Evolutionary conservation across 768 basidiomycete genomes (phyloP), one percentile per base, ranked within the genome.

Genomic region (Suillus subaureus): DNA sequence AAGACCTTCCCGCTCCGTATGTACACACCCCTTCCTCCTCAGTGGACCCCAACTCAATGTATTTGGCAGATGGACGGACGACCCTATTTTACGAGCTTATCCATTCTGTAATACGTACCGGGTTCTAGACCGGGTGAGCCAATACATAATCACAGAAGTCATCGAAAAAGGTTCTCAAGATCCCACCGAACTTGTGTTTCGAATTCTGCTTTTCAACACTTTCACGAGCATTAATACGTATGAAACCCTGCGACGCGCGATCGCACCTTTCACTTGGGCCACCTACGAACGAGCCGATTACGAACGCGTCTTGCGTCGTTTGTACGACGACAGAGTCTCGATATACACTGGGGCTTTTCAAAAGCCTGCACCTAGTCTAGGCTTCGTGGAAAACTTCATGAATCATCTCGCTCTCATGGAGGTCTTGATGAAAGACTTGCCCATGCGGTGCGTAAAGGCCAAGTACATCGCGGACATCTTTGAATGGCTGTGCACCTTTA

Each of bases 31-130:
- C 5, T 23, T 26, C 26, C 31, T 52, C 33, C 21, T 26, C 51
- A 12, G 13, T 7, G 6, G 6, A 31, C 26, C n/a, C 47, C 42
- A 62, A 28, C 58, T 65, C 55, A 64, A 47, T 65, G 28, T 28
- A 11, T 33, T 26, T 51, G n/a, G 49, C 64, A 89, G 88, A 35
- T 94, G 92, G 92, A 91, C 91, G 0, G 73, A 82, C 1, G 90
- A 94, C 72, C 70, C 75, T 3, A 85, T 89, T 60, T 79, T 94
- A 23, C 79, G 73, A 2, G 71, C 78, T 15, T 82, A 86, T 69
- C 82, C 80, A 37, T 93, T 92, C 72, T 92, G 90, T 77, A 92
- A 92, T 70, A 85, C 89, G 0, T 94, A 84, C 71, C 89, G 92
- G 42, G 86, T 92, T 9, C 81, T 88, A 52, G 92, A 94, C 78